Percentiles rank a stretch among this genome's conserved stretches.
Conservation (phyloP, 2,329 filamentous ascomycete species). For the Talaromyces sp. region DNA sequence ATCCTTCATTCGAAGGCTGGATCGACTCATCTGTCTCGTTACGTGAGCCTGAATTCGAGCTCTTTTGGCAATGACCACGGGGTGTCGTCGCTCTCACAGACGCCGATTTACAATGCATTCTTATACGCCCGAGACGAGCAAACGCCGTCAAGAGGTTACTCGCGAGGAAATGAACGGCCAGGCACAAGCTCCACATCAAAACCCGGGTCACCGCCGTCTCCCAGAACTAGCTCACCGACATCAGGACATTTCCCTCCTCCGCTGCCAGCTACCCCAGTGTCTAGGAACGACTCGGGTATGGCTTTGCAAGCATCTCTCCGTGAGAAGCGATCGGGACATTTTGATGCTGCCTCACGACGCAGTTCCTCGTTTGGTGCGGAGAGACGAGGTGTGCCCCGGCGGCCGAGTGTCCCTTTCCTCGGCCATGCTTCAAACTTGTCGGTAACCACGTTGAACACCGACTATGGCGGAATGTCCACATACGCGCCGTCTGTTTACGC, state of each 20-base stretch:
- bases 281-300: conserved; percentile 86
- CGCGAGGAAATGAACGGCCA: conserved; percentile 58
- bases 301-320: conserved; percentile 77
- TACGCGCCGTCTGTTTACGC: conserved; percentile 47
- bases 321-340: conserved; percentile 92
- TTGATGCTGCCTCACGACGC: conserved; percentile 72
- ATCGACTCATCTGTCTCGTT: conserved; percentile 70
- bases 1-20: conserved; percentile 69
- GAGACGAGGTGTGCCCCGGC: conserved; percentile 50
- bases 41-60: conserved; percentile 82
- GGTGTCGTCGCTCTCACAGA: conserved; percentile 44
- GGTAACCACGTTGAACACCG: conserved; percentile 39
- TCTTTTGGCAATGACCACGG: conserved; percentile 67
- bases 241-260: conserved; percentile 74
- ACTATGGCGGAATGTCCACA: conserved; percentile 32
- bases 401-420: conserved; percentile 67
- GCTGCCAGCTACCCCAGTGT: conserved; percentile 70
- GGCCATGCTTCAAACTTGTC: conserved; percentile 48
- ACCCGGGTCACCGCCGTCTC: conserved; percentile 51
- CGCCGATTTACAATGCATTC: conserved; percentile 87
- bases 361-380: conserved; percentile 91
- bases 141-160: conserved; percentile 39
- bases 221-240: conserved; percentile 61
- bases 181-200: conserved; percentile 60
- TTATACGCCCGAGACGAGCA: conserved; percentile 65